These are phyloP conservation scores for Podaxis carcinomalis DNA, from an alignment of 768 basidiomycete species.

Conservation along the genomic window DNA sequence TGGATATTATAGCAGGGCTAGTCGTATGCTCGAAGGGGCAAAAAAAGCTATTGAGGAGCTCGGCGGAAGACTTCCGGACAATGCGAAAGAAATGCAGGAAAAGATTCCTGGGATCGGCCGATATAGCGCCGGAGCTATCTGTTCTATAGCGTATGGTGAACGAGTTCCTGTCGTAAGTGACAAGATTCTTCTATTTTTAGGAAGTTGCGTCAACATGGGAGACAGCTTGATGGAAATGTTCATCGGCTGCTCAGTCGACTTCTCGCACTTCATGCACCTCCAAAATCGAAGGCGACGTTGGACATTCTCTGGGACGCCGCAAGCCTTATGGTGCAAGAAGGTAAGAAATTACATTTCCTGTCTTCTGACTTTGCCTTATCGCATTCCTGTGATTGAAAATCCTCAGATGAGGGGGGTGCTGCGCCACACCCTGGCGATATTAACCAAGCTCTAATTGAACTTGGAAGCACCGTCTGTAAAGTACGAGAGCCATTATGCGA, in stretches of 20 bases:
- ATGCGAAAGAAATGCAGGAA: slow-evolving; percentile 75
- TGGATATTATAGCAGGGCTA: slow-evolving; percentile 86
- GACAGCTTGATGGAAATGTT: slow-evolving; percentile 86
- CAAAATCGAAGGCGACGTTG: slow-evolving; percentile 74
- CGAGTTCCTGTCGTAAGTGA: slow-evolving; percentile 78
- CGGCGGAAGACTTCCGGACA: slow-evolving; percentile 70
- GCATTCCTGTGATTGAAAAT: not conserved
- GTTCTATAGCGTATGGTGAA: slow-evolving; percentile 86
- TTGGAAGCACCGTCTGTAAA: slow-evolving; percentile 91
- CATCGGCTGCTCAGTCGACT: slow-evolving; percentile 81
- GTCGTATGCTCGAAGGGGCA: slow-evolving; percentile 78
- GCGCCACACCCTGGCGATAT: slow-evolving; percentile 63
- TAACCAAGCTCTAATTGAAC: slow-evolving; percentile 92
- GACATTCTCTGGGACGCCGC: slow-evolving; percentile 85
- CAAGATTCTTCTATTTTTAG: not conserved
- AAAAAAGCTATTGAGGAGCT: slow-evolving; percentile 68
- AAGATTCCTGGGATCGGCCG: slow-evolving; percentile 84
- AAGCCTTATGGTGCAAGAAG: slow-evolving; percentile 53
- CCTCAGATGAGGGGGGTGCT: not conserved
- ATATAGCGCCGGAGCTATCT: slow-evolving; percentile 83
- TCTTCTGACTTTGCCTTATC: not conserved
- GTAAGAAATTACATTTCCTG: slow-evolving; percentile 12
- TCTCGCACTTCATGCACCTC: slow-evolving; percentile 76
- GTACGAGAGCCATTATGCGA: slow-evolving; percentile 74
- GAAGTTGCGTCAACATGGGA: not conserved